Evolutionary conservation across 805 yeast species (phyloP), one percentile per base, ranked within the genome.

Genomic region (Cyberlindnera meyerae): DNA sequence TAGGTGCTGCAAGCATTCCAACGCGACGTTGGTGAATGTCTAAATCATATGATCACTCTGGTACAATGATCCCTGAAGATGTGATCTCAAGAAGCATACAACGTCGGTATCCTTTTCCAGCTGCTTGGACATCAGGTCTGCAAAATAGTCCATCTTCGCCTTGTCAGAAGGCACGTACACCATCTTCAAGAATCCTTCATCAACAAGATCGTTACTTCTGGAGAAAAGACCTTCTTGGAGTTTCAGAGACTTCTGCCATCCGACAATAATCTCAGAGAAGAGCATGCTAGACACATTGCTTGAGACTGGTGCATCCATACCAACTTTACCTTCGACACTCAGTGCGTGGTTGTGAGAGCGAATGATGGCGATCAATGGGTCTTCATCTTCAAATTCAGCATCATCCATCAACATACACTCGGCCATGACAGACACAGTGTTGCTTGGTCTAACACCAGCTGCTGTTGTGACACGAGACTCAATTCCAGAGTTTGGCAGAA

Each of bases 101-200:
- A 93, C 68, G 39, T 72, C 70, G 27, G 75, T 58, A 55, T 93
- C 97, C 0, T 94, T 84, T 36, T 78, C 77, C 39, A 75, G 61
- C 5, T 67, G 57, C 34, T 68, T 62, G 5, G 71, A 66, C 1
- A 79, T 77, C 3, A 56, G 45, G 2, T 61, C 57, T 0, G 86
- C 77, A 24, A 65, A 61, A 42, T 71, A 75, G 36, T 73, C 73
- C 7, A 80, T 69, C 6, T 66, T 68, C 30, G 66, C 65, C 47
- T 77, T 79, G 60, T 82, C 79, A 31, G 94, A 79, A 9, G 98
- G 97, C 1, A 88, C 64, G 51, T 93, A 93, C 45, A 85, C 93
- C 98, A 93, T 93, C 34, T 68, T 70, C 45, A 74, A 62, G 57
- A 68, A 80, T 37, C 80, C 84, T 17, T 90, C 80, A 37, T 69